Base-by-base conservation (phyloP, 495 filamentous ascomycete species). In the Extremus antarcticus region DNA sequence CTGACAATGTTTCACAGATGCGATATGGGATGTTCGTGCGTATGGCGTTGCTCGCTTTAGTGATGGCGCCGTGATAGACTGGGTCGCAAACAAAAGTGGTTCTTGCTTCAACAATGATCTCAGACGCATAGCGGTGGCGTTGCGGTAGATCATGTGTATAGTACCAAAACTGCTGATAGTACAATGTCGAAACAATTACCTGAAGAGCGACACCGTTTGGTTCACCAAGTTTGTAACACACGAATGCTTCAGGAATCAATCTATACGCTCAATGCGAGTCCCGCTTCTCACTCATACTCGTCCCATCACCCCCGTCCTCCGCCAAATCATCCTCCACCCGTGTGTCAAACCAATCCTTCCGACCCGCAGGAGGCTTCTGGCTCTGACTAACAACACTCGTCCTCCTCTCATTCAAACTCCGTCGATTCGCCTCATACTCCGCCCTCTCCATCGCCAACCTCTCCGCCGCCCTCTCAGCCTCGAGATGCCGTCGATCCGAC, bases 1-100 rank as follows among this genome's bases (percentile, higher is more conserved):
- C 73, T 75, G 66, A 76, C 64, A 38, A n/a, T 22, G 25, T 20
- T 35, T 49, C 61, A 53, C 65, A 98, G 94, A 98, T 98, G 92
- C 80, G 83, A 70, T 96, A 97, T 73, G 92, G 92, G 56, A 81
- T 98, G 52, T 97, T 95, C 76, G 92, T 87, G 70, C 85, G 92
- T 58, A 98, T 98, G 90, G 92, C 92, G 50, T 73, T 98, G 72
- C 75, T 98, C 65, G 92, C 92, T 54, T 71, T 98, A 68, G 84
- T 97, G 66, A 79, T 98, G 85, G 29, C 48, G n/a, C 20, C 48
- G 16, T 51, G 20, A 48, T 25, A 10, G 20, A 7, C 20, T 23
- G 23, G 20, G 4, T 3, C 4, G 3, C 9, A 2, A 23, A 22
- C 23, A 25, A 48, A 25, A 25, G 19, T 25, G 20, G 21, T 25